Evolutionary conservation across 768 basidiomycete species (phyloP).

Genomic region (Rhodotorula babjevae): DNA sequence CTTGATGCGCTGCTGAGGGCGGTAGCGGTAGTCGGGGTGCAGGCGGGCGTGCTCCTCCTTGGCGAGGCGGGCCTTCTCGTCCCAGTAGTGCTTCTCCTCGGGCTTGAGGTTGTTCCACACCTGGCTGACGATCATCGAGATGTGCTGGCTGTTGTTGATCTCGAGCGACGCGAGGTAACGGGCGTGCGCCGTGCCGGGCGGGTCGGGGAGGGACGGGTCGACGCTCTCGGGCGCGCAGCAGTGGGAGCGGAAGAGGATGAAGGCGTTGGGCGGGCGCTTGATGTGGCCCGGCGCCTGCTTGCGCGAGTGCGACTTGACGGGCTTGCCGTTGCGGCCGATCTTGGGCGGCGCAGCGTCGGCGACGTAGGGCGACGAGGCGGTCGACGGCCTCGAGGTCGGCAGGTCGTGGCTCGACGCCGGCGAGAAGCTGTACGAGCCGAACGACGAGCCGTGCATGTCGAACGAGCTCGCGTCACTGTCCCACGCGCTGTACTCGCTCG

Average conservation of each 20-base stretch:
- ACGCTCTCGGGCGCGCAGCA: conserved; percentile 12
- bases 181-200: conserved; percentile 33
- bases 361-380: conserved; percentile 1
- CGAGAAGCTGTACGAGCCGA: background rate
- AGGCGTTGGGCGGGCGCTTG: conserved; percentile 44
- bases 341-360: background rate
- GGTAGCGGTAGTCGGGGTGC: conserved; percentile 43
- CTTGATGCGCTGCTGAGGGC: conserved; percentile 28
- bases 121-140: conserved; percentile 41
- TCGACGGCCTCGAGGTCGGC: background rate
- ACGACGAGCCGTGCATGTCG: conserved; percentile 16
- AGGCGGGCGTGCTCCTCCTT: conserved; percentile 41
- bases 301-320: conserved; percentile 40
- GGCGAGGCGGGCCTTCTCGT: conserved; percentile 31
- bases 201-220: conserved; percentile 7
- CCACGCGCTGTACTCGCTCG: conserved; percentile 24
- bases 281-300: conserved; percentile 43
- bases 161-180: conserved; percentile 31
- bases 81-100: conserved; percentile 40
- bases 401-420: conserved; percentile 1
- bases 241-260: conserved; percentile 43
- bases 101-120: conserved; percentile 38
- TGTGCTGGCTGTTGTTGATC: conserved; percentile 38
- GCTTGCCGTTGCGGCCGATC: conserved; percentile 24
- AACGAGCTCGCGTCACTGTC: conserved; percentile 24